Base-by-base conservation (phyloP, 2,329 filamentous ascomycete genomes). In the Aspergillus sergii region DNA sequence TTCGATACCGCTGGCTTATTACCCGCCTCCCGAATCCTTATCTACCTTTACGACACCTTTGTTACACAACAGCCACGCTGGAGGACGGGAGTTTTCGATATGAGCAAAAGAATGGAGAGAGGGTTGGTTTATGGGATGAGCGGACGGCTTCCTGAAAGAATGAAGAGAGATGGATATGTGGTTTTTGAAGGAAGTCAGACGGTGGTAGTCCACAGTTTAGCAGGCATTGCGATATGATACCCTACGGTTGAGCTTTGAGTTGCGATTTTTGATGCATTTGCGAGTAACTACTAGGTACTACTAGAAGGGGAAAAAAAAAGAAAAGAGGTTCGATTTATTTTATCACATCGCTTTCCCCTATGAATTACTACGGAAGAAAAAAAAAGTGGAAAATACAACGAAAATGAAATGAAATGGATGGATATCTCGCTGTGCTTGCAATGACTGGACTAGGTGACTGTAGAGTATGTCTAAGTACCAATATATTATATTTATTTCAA, bases 161-260 rank as follows among this genome's bases (percentile, higher is more conserved):
- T 21, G 51, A 34, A 51, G 12, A 21, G 30, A 45, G 59, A 57
- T 34, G 43, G 14, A 41, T 19, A 51, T 23, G 32, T 57, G 59
- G 48, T 64, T 63, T 60, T 46, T 16, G 56, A 34, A 59, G 54
- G 54, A 63, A 69, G 66, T 69, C 68, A 66, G 66, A 71, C 69
- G 71, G 74, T 74, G 69, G 71, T 74, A 73, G 74, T 76, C 73
- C 69, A 70, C 73, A 69, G 71, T 75, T 76, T 76, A 78, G 75
- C 75, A 76, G 75, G 75, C 75, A 76, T 78, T 77, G 76, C 72
- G 74, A 76, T 76, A 76, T 77, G 75, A 78, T 78, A 78, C 75
- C 75, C 75, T 77, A 77, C 74, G 74, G 73, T 74, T 73, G 73
- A 76, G 72, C 73, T 76, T 76, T 67, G 65, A 67, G 66, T 70